Conservation (phyloP, 305 asterid genomes). For the Ajuga reptans region DNA sequence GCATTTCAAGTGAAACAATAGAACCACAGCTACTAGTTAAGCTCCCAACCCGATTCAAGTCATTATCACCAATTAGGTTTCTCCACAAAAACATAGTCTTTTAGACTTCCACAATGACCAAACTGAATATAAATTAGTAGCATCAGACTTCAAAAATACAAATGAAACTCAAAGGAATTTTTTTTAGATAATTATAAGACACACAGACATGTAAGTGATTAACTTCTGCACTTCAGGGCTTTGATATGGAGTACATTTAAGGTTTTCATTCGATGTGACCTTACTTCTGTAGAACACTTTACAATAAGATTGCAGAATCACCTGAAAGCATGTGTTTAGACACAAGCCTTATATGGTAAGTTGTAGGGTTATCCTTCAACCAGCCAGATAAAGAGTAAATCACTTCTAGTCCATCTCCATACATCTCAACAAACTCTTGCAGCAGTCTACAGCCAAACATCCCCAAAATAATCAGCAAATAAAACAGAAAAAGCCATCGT, state of each 20-base stretch:
- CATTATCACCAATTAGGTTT: background rate
- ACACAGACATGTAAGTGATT: background rate
- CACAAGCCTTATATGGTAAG: conserved; percentile 65
- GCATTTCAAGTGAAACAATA: background rate
- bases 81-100: background rate
- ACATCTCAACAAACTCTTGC: conserved; percentile 67
- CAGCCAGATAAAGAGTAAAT: conserved; percentile 74
- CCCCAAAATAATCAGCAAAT: background rate
- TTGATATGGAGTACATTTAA: background rate
- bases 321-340: conserved; percentile 69
- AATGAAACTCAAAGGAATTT: background rate
- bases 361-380: conserved; percentile 59
- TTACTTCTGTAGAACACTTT: background rate
- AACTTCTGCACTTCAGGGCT: background rate
- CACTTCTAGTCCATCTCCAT: conserved; percentile 56
- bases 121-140: background rate
- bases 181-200: background rate
- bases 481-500: background rate
- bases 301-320: conserved; percentile 22
- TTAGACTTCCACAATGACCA: background rate
- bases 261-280: background rate
- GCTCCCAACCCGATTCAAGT: background rate
- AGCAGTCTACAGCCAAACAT: conserved; percentile 47
- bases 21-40: background rate
- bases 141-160: conserved; percentile 3